Base-by-base conservation (phyloP, 768 basidiomycete genomes). In the Cystobasidiopsis lactophilus region DNA sequence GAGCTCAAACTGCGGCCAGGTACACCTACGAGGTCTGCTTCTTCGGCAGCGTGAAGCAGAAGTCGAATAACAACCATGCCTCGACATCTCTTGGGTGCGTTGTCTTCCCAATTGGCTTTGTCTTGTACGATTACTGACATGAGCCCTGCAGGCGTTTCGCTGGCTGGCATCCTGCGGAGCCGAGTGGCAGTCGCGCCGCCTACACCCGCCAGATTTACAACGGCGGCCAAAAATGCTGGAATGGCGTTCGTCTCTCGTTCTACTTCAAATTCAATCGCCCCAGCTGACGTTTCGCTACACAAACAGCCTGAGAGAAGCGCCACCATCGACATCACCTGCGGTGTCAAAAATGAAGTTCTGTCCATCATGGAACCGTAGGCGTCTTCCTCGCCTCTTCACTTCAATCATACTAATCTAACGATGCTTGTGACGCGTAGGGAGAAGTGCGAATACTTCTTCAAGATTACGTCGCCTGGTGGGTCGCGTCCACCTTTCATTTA, bases 1-100 rank as follows among this genome's bases (percentile, higher is more conserved):
- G 3, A n/a, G 18, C n/a, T 10, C 5, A 33, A 29, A 38, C 35
- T 50, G 19, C 19, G 3, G 14, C 3, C 45, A 93, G 88, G 57
- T 96, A 95, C 66, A 84, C 78, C 5, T 98, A 98, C 64, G 82
- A 88, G 64, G 72, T 95, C 7, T 96, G 91, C 68, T 72, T 93
- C 59, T 95, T 98, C 60, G 75, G 78, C 3, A 77, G 82, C 60
- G 85, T 82, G 1, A 80, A 72, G 50, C 93, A 98, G 67, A 91
- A 80, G 66, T 79, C 83, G 9, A 80, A 80, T 63, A 75, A 78
- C 49, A 84, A 85, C 45, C 81, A 84, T 69, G 33, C 70, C 73
- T 13, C 74, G 77, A 71, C 70, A 79, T 78, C 63, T 21, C 78
- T 96, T 18, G 91, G 91, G 88, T 91, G 53, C 58, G 78, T 69